phyloP scores from a whole-genome alignment of 352 stramenopile genomes.

The Blastocystis sp. region DNA sequence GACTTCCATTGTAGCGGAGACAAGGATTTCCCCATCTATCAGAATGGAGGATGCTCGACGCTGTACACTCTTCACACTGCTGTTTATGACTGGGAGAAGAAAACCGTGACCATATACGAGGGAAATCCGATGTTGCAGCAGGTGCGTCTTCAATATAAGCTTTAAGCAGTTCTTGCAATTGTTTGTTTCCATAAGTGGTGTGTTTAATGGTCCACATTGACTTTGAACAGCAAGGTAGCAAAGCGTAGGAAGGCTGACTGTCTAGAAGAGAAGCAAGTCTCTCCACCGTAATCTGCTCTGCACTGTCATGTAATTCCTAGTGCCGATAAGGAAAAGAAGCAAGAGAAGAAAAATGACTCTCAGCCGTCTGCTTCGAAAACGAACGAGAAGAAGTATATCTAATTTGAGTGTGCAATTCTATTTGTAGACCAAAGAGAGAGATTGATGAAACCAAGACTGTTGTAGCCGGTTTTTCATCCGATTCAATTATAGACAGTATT shows the following conservation, averaged over 20 bases:
- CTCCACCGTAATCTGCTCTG: not conserved
- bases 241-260: not conserved
- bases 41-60: conserved; percentile 37
- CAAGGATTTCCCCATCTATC: conserved; percentile 55
- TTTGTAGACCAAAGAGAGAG: not conserved
- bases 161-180: conserved; percentile 8
- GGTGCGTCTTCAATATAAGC: conserved; percentile 22
- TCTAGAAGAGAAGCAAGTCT: not conserved
- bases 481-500: conserved; percentile 4
- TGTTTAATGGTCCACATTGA: not conserved
- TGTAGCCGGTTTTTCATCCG: not conserved
- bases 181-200: not conserved
- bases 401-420: not conserved
- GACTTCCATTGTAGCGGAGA: not conserved
- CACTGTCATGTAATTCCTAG: not conserved
- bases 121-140: conserved; percentile 34
- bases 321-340: not conserved
- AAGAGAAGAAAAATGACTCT: not conserved
- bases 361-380: not conserved
- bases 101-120: conserved; percentile 42
- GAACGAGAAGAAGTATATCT: not conserved
- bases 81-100: conserved; percentile 13
- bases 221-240: not conserved
- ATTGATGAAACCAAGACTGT: not conserved
- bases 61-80: conserved; percentile 44